Evolutionary conservation across 1,284 basidiomycete species (phyloP), one percentile per base, ranked within the genome.

Genomic region (Cutaneotrichosporon cutaneum): DNA sequence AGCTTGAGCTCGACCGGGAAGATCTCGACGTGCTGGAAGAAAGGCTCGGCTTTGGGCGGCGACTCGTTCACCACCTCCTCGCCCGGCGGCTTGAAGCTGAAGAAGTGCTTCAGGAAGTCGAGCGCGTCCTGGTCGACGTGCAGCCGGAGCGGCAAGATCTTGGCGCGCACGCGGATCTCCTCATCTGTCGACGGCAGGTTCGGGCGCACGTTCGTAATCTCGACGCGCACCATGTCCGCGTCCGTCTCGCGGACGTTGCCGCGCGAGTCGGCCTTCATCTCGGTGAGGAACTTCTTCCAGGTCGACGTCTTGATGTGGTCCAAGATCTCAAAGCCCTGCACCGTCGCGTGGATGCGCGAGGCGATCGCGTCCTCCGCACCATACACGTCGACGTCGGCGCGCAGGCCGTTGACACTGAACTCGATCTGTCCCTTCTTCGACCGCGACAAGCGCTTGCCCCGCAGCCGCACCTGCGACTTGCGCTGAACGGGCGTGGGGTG

Each of bases 241-340:
- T 86, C 91, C 3, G 89, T 92, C 79, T 96, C 91, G 33, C 92
- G 85, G 7, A 92, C 82, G 70, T 94, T 90, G 0, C 94, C 92
- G 56, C 86, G 84, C 13, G 90, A 87, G 77, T 93, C 91, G 1
- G 88, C 84, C 54, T 88, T 85, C 74, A 94, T 83, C 61, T 87
- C 87, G 1, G 93, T 95, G 62, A 99, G 81, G 77, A 99, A 99
- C 73, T 94, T 97, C 77, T 88, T 90, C 96, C 96, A 99, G 0
- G 95, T 98, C 11, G 94, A 97, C 0, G 94, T 94, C 82, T 92
- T 94, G 83, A 99, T 92, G 74, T 97, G 94, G 80, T 99, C 95
- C 58, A 98, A 82, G 65, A 99, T 96, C 77, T 96, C 92, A 52
- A 92, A 71, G 68, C 91, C 85, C 62, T 81, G 83, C 61, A 90